A percentile compares a stretch with the other conserved stretches of the same genome.
Conservation (phyloP, 257 asterid genomes). For the Lavandula angustifolia region DNA sequence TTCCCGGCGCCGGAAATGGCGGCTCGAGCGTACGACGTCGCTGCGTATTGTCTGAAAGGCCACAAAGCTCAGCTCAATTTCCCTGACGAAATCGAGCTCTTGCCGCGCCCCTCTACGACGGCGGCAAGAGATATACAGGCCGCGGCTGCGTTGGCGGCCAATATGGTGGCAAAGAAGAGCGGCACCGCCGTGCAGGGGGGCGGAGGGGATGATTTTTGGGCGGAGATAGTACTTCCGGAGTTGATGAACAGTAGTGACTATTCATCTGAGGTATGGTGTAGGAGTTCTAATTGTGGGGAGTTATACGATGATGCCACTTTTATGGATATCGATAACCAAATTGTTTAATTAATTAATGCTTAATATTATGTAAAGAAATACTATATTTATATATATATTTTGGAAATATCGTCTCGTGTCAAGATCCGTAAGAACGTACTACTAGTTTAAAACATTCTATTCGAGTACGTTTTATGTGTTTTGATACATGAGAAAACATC, state of each 20-base stretch:
- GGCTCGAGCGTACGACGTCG: slow-evolving; percentile 71
- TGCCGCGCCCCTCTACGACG: slow-evolving; percentile 49
- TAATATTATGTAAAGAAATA: background rate
- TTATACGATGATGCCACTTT: slow-evolving; percentile 27
- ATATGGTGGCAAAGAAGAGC: slow-evolving; percentile 17
- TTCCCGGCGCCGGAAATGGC: slow-evolving; percentile 70
- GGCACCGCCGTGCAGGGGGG: slow-evolving; percentile 5
- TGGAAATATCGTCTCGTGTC: no score
- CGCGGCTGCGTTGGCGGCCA: slow-evolving; percentile 64
- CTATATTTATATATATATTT: no score
- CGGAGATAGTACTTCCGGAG: slow-evolving; percentile 58
- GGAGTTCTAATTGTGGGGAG: slow-evolving; percentile 27
- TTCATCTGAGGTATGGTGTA: slow-evolving; percentile 39
- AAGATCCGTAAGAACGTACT: no score
- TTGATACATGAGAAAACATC: no score
- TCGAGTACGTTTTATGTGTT: no score
- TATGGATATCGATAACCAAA: slow-evolving; percentile 15
- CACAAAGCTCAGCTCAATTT: slow-evolving; percentile 53
- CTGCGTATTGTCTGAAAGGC: slow-evolving; percentile 59
- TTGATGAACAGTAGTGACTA: slow-evolving; percentile 28
- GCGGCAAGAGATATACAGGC: slow-evolving; percentile 58
- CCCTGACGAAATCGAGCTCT: slow-evolving; percentile 39
- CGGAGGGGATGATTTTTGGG: slow-evolving; percentile 50
- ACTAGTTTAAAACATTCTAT: no score
- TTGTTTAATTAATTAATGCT: background rate